Evolutionary conservation across 805 yeast genomes (phyloP).

Genomic region (Zygosaccharomyces rouxii): DNA sequence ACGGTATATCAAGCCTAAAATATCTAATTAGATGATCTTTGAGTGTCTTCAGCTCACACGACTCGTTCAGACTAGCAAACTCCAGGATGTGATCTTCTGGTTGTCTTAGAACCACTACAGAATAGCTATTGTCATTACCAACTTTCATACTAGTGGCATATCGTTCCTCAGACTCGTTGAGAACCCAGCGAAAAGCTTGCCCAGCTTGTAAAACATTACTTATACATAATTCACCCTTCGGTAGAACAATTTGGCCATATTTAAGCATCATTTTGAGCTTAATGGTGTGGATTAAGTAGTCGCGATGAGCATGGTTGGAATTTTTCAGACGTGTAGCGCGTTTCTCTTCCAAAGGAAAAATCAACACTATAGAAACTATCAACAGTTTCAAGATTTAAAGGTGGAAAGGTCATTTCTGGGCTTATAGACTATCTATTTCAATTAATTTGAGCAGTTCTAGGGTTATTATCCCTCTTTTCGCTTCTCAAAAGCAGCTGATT

Average conservation of each 20-base stretch:
- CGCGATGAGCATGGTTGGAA: constrained; percentile 5
- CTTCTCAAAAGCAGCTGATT: background rate
- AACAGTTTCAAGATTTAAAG: background rate
- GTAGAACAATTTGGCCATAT: constrained; percentile 12
- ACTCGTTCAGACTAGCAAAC: constrained; percentile 43
- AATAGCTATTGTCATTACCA: constrained; percentile 37
- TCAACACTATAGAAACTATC: background rate
- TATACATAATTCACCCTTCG: constrained; percentile 41
- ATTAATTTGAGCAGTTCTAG: background rate
- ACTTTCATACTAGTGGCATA: constrained; percentile 29
- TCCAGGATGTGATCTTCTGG: constrained; percentile 44
- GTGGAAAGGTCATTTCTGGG: background rate
- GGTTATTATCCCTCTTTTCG: background rate
- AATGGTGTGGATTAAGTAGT: background rate
- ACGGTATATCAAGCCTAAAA: constrained; percentile 58
- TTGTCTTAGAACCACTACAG: constrained; percentile 64
- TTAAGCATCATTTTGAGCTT: constrained; percentile 7
- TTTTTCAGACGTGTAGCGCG: constrained; percentile 8
- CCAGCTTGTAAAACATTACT: constrained; percentile 38
- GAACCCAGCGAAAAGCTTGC: constrained; percentile 35
- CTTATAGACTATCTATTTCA: background rate
- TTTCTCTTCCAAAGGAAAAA: background rate
- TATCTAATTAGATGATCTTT: constrained; percentile 54
- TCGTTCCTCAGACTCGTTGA: constrained; percentile 19
- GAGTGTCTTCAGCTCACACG: constrained; percentile 33